phyloP scores from a whole-genome alignment of 1,139 yeast species.

The Protomyces macrosporus region DNA sequence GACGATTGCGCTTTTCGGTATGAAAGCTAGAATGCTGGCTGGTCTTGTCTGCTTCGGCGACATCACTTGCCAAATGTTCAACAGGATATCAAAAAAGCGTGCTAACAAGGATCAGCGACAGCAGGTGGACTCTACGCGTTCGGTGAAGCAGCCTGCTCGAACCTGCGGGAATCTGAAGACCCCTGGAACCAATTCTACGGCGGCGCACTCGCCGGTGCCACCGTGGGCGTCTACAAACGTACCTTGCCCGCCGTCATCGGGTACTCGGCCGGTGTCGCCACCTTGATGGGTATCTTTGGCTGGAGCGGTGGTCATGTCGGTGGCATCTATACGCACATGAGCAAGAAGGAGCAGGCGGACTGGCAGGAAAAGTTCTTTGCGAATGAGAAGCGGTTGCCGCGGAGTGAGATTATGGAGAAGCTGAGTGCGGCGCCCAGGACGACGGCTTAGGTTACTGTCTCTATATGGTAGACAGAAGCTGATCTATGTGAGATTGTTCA shows the following conservation, averaged over 20 bases:
- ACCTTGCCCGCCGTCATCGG: constrained; percentile 47
- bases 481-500: too few relatives aligned
- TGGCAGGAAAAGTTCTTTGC: constrained; percentile 18
- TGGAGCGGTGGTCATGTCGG: constrained; percentile 28
- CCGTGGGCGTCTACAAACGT: constrained; percentile 42
- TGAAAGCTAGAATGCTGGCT: background rate
- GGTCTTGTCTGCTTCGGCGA: background rate
- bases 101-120: constrained; percentile 32
- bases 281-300: constrained; percentile 39
- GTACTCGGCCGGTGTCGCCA: constrained; percentile 42
- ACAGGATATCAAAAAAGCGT: background rate
- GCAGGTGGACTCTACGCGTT: constrained; percentile 44
- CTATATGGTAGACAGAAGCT: too few relatives aligned
- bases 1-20: constrained; percentile 31
- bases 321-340: constrained; percentile 21
- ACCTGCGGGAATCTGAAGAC: constrained; percentile 45
- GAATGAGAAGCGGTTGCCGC: constrained; percentile 27
- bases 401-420: constrained; percentile 27
- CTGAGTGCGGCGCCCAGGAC: constrained; percentile 12
- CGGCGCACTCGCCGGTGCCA: constrained; percentile 49
- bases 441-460: too few relatives aligned
- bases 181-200: constrained; percentile 49
- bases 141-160: constrained; percentile 42
- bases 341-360: constrained; percentile 10
- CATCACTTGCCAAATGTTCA: background rate